Percentiles rank a stretch among this genome's conserved stretches.
These are phyloP conservation scores for Eucalyptus paniculata DNA, from an alignment of 345 rosid species.

Conservation along the genomic window DNA sequence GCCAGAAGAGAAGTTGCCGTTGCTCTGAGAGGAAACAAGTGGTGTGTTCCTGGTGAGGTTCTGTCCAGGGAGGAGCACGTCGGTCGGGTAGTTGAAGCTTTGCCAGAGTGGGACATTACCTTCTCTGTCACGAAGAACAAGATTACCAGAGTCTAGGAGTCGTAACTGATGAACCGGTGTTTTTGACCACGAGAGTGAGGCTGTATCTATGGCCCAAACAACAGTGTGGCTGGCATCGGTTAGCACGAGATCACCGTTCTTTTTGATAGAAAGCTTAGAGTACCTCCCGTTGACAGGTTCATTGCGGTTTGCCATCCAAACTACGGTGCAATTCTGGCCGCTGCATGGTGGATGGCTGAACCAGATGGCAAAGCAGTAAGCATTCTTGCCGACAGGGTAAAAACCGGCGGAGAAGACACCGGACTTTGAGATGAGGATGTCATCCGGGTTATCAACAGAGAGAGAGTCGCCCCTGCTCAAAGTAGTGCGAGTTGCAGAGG, in stretches of 20 bases:
- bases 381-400: neutral
- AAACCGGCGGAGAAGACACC: neutral
- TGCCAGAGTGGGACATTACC: conserved; percentile 2
- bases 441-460: neutral
- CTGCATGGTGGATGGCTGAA: neutral
- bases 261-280: neutral
- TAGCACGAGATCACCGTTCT: neutral
- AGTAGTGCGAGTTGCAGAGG: neutral
- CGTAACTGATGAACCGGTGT: neutral
- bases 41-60: neutral
- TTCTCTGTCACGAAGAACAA: neutral
- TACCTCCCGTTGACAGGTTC: neutral
- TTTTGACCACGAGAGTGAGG: neutral
- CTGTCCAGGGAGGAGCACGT: conserved; percentile 23
- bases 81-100: conserved; percentile 19
- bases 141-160: conserved; percentile 8
- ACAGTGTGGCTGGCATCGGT: neutral
- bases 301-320: neutral
- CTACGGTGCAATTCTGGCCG: neutral
- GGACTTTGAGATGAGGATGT: neutral
- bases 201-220: neutral
- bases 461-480: neutral
- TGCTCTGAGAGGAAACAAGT: conserved; percentile 3
- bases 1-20: conserved; percentile 3
- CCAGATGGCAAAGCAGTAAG: neutral